A percentile compares a stretch with the other conserved stretches of the same genome.
phyloP scores from a whole-genome alignment of 2,329 filamentous ascomycete species.

The Pyrenochaeta sp. region DNA sequence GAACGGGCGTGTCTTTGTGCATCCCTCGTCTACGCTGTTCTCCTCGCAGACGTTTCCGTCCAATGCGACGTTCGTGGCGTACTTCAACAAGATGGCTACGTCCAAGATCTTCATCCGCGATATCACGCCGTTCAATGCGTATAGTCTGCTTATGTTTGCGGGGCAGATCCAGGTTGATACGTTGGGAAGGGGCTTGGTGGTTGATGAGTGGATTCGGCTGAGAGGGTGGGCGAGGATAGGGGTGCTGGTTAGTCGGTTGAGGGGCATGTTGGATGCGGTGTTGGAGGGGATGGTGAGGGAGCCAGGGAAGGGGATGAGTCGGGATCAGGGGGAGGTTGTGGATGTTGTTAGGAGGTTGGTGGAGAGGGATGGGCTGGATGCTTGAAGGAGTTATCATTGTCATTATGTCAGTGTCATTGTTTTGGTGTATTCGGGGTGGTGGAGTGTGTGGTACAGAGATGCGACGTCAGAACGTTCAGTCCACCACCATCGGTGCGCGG shows the following conservation, averaged over 20 bases:
- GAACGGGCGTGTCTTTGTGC: constrained; percentile 79
- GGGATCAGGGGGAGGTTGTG: constrained; percentile 68
- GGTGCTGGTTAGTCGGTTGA: constrained; percentile 81
- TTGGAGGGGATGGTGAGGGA: constrained; percentile 83
- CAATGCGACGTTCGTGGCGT: constrained; percentile 81
- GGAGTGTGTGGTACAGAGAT: too few species aligned
- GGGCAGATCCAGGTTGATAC: constrained; percentile 88
- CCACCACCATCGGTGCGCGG: too few species aligned
- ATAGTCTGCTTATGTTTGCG: constrained; percentile 85
- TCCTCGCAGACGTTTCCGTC: constrained; percentile 77
- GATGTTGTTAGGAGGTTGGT: constrained; percentile 80
- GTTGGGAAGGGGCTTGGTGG: constrained; percentile 81
- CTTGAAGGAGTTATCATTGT: too few species aligned
- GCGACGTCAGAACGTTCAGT: too few species aligned
- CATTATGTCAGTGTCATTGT: too few species aligned
- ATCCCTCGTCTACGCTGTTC: constrained; percentile 88
- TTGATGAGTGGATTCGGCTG: constrained; percentile 88
- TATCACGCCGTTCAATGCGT: constrained; percentile 91
- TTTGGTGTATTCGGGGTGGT: too few species aligned
- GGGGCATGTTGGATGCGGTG: constrained; percentile 85
- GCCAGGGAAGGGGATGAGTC: constrained; percentile 64
- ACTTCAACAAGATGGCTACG: constrained; percentile 91
- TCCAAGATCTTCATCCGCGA: constrained; percentile 92
- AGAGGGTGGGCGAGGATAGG: constrained; percentile 95
- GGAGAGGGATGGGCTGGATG: constrained; percentile 86